Base-by-base conservation (phyloP, 164 flowering plant genomes). In the Macadamia tetraphylla region DNA sequence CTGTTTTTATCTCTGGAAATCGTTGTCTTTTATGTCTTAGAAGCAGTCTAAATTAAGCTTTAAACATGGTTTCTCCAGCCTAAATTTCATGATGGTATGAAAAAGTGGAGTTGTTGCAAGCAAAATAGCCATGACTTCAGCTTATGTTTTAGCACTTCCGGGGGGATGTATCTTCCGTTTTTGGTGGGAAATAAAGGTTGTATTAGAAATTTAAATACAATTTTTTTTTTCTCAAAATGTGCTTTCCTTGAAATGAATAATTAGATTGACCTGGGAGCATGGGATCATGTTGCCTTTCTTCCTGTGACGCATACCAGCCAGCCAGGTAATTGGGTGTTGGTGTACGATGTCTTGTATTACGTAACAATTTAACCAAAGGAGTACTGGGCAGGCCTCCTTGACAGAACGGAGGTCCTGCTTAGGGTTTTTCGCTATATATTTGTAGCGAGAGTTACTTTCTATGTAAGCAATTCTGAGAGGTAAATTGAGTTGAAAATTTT, bases 41-140 rank as follows among this genome's bases (percentile, higher is more conserved):
- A 13, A 5, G n/a, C 48, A 35, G 32, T 58, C 29, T 30, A 46
- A 9, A 46, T 29, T 53, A 32, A 53, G 3, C 53, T 68, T 60
- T 35, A 35, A 35, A 35, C 40, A 35, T 35, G 40, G 40, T 35
- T 35, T 35, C 72, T 78, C 11, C 89, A 94, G 99, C 99, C 99
- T 65, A 44, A 89, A 75, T 94, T 94, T 81, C 99, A 90, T 74
- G 98, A 94, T 80, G 99, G 98, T 56, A 92, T 73, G 80, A 94
- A 92, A 78, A 97, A 92, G 63, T 94, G 99, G 99, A 92, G 97
- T 72, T 94, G 99, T 77, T 94, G 99, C 94, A 90, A 94, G 88
- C 84, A 88, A 77, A 87, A 89, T 80, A 94, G 98, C 74, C 99
- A 94, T 77, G 99, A 94, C 81, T 94, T 94, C 78, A 90, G 87